Percentiles rank a stretch among this genome's conserved stretches.
Conservation (phyloP, 352 stramenopile genomes). For the Halophytophthora batemanensis region DNA sequence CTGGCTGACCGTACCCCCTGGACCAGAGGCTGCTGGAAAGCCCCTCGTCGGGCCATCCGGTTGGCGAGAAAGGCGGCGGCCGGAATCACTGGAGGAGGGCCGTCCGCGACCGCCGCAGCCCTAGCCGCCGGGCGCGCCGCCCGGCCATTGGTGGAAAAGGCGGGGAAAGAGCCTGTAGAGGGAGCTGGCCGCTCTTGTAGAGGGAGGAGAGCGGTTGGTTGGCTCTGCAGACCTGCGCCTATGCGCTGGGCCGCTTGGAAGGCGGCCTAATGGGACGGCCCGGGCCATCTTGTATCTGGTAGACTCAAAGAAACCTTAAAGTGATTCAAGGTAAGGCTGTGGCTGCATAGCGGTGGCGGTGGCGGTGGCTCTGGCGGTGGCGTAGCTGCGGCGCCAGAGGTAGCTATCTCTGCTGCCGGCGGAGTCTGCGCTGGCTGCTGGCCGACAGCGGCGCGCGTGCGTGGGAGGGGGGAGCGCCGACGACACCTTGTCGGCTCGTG, state of each 20-base stretch:
- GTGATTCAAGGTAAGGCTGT: slow-evolving; percentile 88
- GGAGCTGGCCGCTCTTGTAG: slow-evolving; percentile 29
- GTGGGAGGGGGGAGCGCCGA: too few relatives aligned
- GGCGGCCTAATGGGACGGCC: slow-evolving; percentile 5
- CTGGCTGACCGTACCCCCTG: too few relatives aligned
- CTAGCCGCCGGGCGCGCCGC: neutral
- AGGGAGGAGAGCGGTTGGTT: slow-evolving; percentile 49
- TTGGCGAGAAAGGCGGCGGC: slow-evolving; percentile 18
- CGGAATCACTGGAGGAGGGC: slow-evolving; percentile 35
- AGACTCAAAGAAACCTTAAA: slow-evolving; percentile 88
- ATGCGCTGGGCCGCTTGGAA: slow-evolving; percentile 9
- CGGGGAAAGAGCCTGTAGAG: slow-evolving; percentile 14
- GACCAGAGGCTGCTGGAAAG: too few relatives aligned
- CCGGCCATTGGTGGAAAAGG: slow-evolving; percentile 37
- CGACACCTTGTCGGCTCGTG: too few relatives aligned
- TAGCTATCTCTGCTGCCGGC: too few relatives aligned
- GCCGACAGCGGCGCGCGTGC: too few relatives aligned
- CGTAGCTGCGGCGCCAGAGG: neutral
- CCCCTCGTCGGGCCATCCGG: slow-evolving; percentile 8
- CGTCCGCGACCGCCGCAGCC: neutral
- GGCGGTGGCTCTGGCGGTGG: neutral
- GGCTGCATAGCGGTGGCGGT: too few relatives aligned
- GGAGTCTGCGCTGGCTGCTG: neutral
- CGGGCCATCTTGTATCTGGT: slow-evolving; percentile 88
- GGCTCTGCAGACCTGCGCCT: slow-evolving; percentile 17